Evolutionary conservation across 768 basidiomycete species (phyloP), one percentile per base, ranked within the genome.

Genomic region (Podaxis sp.): DNA sequence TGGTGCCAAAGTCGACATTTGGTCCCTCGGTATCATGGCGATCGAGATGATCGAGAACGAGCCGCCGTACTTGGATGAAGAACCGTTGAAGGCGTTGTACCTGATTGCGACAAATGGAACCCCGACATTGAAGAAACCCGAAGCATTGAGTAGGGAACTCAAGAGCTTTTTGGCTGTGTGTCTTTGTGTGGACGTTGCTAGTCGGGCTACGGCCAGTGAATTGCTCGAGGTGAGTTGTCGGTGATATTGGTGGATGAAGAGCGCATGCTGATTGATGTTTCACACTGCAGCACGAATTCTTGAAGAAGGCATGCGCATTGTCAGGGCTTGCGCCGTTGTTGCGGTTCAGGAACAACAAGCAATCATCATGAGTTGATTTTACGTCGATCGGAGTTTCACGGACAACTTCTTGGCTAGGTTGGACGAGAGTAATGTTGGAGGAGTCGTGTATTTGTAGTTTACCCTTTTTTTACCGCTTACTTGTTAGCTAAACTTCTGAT

Each of bases 41-140:
- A 98, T 98, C 64, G 94, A 98, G 82, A 98, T 98, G 96, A 96
- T 98, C 66, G 95, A 98, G 75, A 95, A 94, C 70, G 95, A 97
- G 75, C 95, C 95, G 2, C 95, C 95, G 5, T 96, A 97, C 73
- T 80, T 98, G 44, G 94, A 96, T 67, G 95, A 98, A 72, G 95
- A 98, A 69, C 95, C 95, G 0, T 80, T 96, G 64, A 93, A 96
- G 78, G 95, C 96, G 20, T 77, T 98, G 51, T 97, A 98, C 75
- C 77, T 97, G 64, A 97, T 98, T 69, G 97, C 96, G 38, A 99
- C 96, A 48, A 98, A 99, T 71, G 97, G 97, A 12, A 99, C 97
- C 17, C 97, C 97, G 60, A 99, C 97, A 63, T 73, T 99, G 73
- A 99, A 98, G 85, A 93, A 91, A 70, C 95, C 97, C 0, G 96